Evolutionary conservation across 805 yeast species (phyloP).

Genomic region (Tetrapisispora fleetii): DNA sequence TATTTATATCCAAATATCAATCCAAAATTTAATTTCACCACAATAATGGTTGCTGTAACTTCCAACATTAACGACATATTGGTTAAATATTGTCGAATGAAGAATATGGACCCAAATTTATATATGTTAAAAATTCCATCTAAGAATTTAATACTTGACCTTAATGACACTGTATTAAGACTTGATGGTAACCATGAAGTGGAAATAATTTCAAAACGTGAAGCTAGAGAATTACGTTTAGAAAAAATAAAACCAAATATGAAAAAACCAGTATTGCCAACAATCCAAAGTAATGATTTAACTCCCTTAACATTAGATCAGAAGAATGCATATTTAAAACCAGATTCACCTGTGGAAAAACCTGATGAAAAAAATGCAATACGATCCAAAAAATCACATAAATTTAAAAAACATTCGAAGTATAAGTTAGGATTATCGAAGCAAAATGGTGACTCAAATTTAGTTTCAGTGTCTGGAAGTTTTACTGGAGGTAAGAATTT

Average conservation of each 20-base stretch:
- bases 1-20: constrained; percentile 28
- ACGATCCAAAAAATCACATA: constrained; percentile 4
- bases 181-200: constrained; percentile 34
- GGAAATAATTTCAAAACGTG: constrained; percentile 36
- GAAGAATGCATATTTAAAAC: constrained; percentile 15
- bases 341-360: constrained; percentile 5
- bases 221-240: constrained; percentile 30
- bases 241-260: constrained; percentile 24
- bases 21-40: constrained; percentile 22
- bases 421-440: constrained; percentile 15
- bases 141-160: constrained; percentile 25
- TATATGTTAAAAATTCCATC: constrained; percentile 29
- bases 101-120: constrained; percentile 29
- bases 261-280: constrained; percentile 24
- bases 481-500: constrained; percentile 14
- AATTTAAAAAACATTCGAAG: constrained; percentile 13
- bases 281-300: constrained; percentile 27
- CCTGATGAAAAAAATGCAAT: not conserved
- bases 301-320: constrained; percentile 28
- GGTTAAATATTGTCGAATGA: constrained; percentile 28
- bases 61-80: constrained; percentile 31
- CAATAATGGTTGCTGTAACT: constrained; percentile 26
- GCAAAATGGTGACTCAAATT: constrained; percentile 10
- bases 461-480: constrained; percentile 7
- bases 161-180: constrained; percentile 33